Base-by-base conservation (phyloP, 306 rosid genomes). In the Corylus avellana region DNA sequence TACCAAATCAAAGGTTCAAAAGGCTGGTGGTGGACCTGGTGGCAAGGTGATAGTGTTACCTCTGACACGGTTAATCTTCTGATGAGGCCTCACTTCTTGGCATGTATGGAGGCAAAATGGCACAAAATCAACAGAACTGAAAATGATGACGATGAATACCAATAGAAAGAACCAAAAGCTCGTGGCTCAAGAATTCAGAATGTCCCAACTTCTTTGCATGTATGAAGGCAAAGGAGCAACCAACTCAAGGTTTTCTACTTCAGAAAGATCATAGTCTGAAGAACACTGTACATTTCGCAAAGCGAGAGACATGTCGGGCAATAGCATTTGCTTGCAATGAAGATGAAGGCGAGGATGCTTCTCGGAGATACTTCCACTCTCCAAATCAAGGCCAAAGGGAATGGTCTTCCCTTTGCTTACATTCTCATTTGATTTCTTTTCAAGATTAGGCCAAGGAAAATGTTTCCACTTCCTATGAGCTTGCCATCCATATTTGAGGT, bases 401-500 rank as follows among this genome's bases (percentile, higher is more conserved):
- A 90, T 88, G 75, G 50, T 74, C 78, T 83, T 83, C 69, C 81
- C 90, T 57, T 79, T 73, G 17, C 72, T 75, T 78, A 53, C 55
- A 78, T 88, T 91, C 83, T 85, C 83, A 63, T 70, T 81, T 27
- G 82, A 59, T 69, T 79, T 84, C 75, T 16, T 64, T 62, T 84
- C 92, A 54, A 4, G 9, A 58, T 84, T 46, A 47, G 88, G 70
- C 75, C 72, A 75, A 77, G 77, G 76, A 20, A 84, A 80, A 74
- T 80, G 91, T 44, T 84, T 85, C 92, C 84, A 89, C 66, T 88
- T 89, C 86, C 75, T 92, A 75, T 91, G 97, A 72, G 88, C 88
- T 82, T 91, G 96, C 97, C 98, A 87, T 64, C 98, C 98, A 82
- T 95, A 91, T 86, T 90, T 95, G 84, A 91, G 89, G 88, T 95